Conservation (phyloP, 2,329 filamentous ascomycete species). For the Penicillium corylophilum region DNA sequence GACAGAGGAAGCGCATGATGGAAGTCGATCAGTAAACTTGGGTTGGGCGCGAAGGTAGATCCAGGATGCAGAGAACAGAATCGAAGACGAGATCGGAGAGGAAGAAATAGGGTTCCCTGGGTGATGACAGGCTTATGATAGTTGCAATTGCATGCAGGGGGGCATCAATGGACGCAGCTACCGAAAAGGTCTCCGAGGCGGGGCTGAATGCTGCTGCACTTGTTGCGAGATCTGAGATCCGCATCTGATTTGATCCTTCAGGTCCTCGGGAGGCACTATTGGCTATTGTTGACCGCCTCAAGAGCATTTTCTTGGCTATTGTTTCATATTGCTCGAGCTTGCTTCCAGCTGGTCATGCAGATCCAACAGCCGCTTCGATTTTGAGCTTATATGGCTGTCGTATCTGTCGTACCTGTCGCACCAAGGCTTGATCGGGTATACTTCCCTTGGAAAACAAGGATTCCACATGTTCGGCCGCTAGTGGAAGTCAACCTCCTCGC, state of each 20-base stretch:
- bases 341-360: neutral
- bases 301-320: neutral
- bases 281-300: neutral
- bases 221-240: neutral
- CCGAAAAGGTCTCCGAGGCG: neutral
- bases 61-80: neutral
- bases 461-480: slow-evolving; percentile 2
- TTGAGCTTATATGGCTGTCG: too few relatives aligned
- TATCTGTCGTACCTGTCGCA: too few relatives aligned
- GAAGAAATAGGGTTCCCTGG: neutral
- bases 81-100: neutral
- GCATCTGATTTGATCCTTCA: neutral
- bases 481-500: slow-evolving; percentile 1
- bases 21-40: neutral
- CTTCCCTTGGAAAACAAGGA: neutral
- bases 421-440: neutral
- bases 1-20: slow-evolving; percentile 34
- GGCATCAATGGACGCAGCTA: neutral
- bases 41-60: neutral
- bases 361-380: too few relatives aligned
- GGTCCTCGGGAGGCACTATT: neutral
- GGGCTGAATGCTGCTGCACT: neutral
- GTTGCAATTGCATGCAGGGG: neutral
- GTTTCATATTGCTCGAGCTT: neutral
- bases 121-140: neutral